These are phyloP conservation scores for Elsinoe arachidis DNA, from an alignment of 2,329 filamentous ascomycete species.

Conservation along the genomic window DNA sequence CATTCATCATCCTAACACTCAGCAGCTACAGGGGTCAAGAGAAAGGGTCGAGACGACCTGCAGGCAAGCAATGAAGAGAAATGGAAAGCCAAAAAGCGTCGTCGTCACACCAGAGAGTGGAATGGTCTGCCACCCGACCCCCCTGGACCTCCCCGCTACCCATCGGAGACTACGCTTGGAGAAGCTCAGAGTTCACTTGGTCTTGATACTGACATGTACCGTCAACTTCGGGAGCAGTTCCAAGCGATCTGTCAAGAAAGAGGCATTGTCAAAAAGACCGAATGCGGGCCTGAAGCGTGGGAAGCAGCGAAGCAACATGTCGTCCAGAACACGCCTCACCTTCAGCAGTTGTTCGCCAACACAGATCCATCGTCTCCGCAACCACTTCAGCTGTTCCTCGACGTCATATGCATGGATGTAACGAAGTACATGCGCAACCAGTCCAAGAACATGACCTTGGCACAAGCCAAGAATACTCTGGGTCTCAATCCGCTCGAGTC, in stretches of 20 bases:
- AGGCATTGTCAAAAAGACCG: slow-evolving; percentile 65
- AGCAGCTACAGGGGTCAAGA: slow-evolving; percentile 41
- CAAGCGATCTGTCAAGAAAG: slow-evolving; percentile 60
- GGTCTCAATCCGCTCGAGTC: slow-evolving; percentile 60
- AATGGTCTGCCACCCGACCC: slow-evolving; percentile 59
- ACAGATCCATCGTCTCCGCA: slow-evolving; percentile 50
- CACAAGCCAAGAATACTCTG: slow-evolving; percentile 64
- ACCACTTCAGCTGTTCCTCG: slow-evolving; percentile 59
- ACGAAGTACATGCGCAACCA: slow-evolving; percentile 67
- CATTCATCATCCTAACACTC: background rate
- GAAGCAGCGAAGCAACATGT: slow-evolving; percentile 60
- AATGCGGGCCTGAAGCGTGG: slow-evolving; percentile 66
- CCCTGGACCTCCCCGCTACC: slow-evolving; percentile 62
- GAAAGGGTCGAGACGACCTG: slow-evolving; percentile 14
- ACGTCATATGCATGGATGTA: slow-evolving; percentile 72
- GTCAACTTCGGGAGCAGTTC: slow-evolving; percentile 57
- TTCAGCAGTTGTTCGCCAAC: slow-evolving; percentile 53
- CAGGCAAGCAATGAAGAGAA: slow-evolving; percentile 48
- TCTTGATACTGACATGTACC: slow-evolving; percentile 57
- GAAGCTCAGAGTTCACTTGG: slow-evolving; percentile 64
- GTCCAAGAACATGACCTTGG: slow-evolving; percentile 59
- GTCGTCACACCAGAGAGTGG: slow-evolving; percentile 60
- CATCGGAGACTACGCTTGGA: slow-evolving; percentile 73
- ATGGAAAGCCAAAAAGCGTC: slow-evolving; percentile 56
- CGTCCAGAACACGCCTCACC: slow-evolving; percentile 54